phyloP scores from a whole-genome alignment of 371 early-diverging fungal genomes.

The Mortierella sp. region DNA sequence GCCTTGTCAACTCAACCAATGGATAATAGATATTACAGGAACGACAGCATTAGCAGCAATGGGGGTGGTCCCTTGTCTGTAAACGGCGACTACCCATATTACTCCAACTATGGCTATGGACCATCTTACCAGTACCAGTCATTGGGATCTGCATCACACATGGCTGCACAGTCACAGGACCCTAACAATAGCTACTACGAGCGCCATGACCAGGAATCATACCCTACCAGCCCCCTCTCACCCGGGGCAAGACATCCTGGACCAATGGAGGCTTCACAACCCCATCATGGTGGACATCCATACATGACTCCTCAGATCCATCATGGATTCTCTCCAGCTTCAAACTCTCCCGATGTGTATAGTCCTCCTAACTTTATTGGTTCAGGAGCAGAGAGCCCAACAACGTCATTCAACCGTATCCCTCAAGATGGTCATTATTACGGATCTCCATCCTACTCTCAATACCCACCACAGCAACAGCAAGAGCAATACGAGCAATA shows the following conservation, averaged over 20 bases:
- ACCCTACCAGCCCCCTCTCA: slow-evolving; percentile 46
- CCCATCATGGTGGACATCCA: slow-evolving; percentile 10
- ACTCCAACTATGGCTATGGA: slow-evolving; percentile 35
- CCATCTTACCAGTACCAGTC: slow-evolving; percentile 51
- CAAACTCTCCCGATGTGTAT: slow-evolving; percentile 47
- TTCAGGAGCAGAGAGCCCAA: slow-evolving; percentile 19
- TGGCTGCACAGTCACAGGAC: slow-evolving; percentile 37
- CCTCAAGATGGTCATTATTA: slow-evolving; percentile 33
- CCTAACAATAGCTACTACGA: slow-evolving; percentile 18
- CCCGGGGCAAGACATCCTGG: slow-evolving; percentile 23
- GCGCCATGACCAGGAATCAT: slow-evolving; percentile 32
- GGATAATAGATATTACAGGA: slow-evolving; percentile 38
- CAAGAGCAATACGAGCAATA: slow-evolving; percentile 17
- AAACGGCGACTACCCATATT: slow-evolving; percentile 41
- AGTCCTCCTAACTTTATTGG: slow-evolving; percentile 38
- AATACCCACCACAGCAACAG: slow-evolving; percentile 25
- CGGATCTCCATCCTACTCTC: slow-evolving; percentile 26
- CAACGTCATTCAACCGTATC: slow-evolving; percentile 14
- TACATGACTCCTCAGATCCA: slow-evolving; percentile 37
- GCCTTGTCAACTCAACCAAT: slow-evolving; percentile 21
- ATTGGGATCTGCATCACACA: slow-evolving; percentile 45
- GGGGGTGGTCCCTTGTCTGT: slow-evolving; percentile 20
- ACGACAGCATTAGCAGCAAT: slow-evolving; percentile 50
- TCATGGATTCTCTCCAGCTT: slow-evolving; percentile 45
- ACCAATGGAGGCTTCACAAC: slow-evolving; percentile 15